Percentiles rank a stretch among this genome's conserved stretches.
Evolutionary conservation across 1,284 basidiomycete genomes (phyloP).

Genomic region (Trametes sp.): DNA sequence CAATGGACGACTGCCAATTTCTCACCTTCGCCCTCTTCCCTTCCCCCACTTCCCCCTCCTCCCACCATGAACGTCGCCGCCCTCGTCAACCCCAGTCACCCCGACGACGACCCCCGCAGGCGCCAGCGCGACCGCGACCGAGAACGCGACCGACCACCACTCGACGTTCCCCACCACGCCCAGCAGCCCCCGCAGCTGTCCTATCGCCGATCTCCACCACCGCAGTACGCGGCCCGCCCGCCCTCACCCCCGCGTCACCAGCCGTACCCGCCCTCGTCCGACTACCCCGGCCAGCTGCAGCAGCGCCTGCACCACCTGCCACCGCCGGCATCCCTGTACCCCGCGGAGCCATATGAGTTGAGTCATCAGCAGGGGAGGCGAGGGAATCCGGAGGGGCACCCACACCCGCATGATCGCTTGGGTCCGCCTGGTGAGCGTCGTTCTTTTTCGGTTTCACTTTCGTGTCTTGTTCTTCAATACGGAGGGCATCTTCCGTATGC

Average conservation of each 20-base stretch:
- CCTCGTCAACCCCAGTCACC: conserved; percentile 74
- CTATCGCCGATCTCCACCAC: conserved; percentile 33
- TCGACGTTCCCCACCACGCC: conserved; percentile 22
- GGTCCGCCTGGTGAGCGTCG: conserved; percentile 34
- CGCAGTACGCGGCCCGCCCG: conserved; percentile 28
- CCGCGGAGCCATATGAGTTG: conserved; percentile 34
- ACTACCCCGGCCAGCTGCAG: conserved; percentile 16
- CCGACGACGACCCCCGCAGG: conserved; percentile 54
- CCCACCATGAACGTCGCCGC: conserved; percentile 73
- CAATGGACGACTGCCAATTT: conserved; percentile 38
- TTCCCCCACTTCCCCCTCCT: conserved; percentile 33
- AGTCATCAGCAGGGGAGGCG: conserved; percentile 28
- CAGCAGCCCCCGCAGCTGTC: conserved; percentile 26
- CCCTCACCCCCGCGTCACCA: conserved; percentile 34
- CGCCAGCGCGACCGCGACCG: conserved; percentile 36
- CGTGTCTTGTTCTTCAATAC: conserved; percentile 11
- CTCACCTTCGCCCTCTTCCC: conserved; percentile 38
- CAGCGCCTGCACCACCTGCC: conserved; percentile 32
- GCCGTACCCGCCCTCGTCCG: conserved; percentile 26
- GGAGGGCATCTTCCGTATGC: not conserved
- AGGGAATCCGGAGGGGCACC: conserved; percentile 28
- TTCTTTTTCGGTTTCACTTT: conserved; percentile 17
- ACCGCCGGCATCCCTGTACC: conserved; percentile 31
- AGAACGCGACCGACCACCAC: conserved; percentile 32
- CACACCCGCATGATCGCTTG: conserved; percentile 34